Evolutionary conservation across 495 filamentous ascomycete species (phyloP).

Genomic region (Podospora fimiseda): DNA sequence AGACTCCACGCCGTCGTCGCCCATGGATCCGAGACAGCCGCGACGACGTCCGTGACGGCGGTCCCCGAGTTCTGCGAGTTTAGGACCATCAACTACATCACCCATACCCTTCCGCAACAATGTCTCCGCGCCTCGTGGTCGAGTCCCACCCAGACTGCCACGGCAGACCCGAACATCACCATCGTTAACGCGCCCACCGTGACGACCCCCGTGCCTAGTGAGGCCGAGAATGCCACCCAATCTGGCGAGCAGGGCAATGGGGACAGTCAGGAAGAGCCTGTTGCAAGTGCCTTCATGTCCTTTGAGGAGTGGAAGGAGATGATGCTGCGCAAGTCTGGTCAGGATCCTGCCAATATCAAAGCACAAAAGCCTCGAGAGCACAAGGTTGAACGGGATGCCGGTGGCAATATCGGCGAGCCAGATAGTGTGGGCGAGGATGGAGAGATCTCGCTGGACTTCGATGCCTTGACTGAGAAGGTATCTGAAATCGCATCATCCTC

Average conservation of each 20-base stretch:
- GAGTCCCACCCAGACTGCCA: constrained; percentile 17
- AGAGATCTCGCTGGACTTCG: constrained; percentile 88
- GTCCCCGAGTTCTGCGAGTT: constrained; percentile 48
- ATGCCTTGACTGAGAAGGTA: constrained; percentile 45
- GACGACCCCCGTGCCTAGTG: constrained; percentile 5
- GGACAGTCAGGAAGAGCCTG: constrained; percentile 46
- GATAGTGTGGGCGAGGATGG: constrained; percentile 70
- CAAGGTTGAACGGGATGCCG: constrained; percentile 26
- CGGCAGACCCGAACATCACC: constrained; percentile 5
- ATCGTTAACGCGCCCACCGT: constrained; percentile 1
- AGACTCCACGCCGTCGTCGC: constrained; percentile 17
- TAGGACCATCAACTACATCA: constrained; percentile 73
- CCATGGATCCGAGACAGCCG: constrained; percentile 13
- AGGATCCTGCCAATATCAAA: constrained; percentile 70
- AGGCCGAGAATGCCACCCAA: constrained; percentile 14
- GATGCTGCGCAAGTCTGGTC: constrained; percentile 80
- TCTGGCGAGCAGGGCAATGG: not conserved
- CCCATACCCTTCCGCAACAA: constrained; percentile 70
- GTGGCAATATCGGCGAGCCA: constrained; percentile 26
- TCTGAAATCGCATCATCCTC: constrained; percentile 30
- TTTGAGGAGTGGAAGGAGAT: constrained; percentile 98
- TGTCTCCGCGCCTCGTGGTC: constrained; percentile 52
- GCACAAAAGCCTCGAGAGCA: constrained; percentile 38
- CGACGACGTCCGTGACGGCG: constrained; percentile 8
- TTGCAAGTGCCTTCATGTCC: constrained; percentile 83